Base-by-base conservation (phyloP, 345 rosid genomes). In the Lumnitzera littorea region DNA sequence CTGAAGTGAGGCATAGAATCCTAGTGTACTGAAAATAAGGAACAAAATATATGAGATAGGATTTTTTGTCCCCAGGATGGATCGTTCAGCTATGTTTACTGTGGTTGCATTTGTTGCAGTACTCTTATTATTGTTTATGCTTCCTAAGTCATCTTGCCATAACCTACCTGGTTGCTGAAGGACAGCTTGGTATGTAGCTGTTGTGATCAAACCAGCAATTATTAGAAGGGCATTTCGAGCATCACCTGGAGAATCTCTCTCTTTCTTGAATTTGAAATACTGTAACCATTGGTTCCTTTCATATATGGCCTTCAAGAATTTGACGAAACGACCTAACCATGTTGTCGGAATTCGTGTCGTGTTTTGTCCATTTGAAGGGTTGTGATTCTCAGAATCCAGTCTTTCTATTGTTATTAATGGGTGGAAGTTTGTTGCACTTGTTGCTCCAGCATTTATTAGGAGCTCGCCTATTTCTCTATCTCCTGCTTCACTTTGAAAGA, bases 181-280 rank as follows among this genome's bases (percentile, higher is more conserved):
- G 0, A 55, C 81, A n/a, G 81, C 75, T 62, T 73, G 77, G 57
- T 71, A 74, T 58, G 83, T 81, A 0, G 76, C 53, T 14, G 78
- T 68, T 9, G 72, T 49, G 57, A 78, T 76, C 49, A 78, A 67
- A 15, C 67, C 52, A 0, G 76, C 73, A 3, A 76, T 61, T 20
- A 74, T 65, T 0, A 76, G 56, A n/a, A 78, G 53, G 12, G 62
- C 58, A 17, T 50, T 71, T 14, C 76, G 67, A 5, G 64, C 48
- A 4, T 73, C 72, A 17, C 31, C 63, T 5, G 77, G 68, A 10
- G 78, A 67, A 31, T 69, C 64, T 56, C 31, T 66, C 0, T 47
- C 65, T 72, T 51, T 66, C 24, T 56, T 71, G 74, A 53, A 48
- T 43, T 1, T 48, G 62, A 75, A 72, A 65, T 69, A 58, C 57